phyloP scores from a whole-genome alignment of 371 early-diverging fungal species.

The Mucor lusitanicus region DNA sequence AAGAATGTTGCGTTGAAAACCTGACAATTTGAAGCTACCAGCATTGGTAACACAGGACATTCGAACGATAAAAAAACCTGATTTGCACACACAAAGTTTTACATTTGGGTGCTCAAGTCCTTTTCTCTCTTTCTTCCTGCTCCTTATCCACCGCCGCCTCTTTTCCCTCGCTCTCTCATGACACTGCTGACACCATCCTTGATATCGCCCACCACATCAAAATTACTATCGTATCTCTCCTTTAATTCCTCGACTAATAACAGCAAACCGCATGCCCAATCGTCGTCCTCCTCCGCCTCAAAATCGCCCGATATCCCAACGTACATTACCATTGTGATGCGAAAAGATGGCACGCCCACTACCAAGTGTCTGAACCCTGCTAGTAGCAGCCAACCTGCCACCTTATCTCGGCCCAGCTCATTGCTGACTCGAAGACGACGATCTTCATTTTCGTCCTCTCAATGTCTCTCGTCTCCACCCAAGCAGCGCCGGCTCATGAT shows the following conservation, averaged over 20 bases:
- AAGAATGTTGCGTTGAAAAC: background rate
- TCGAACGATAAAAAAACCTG: constrained; percentile 3
- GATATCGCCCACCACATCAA: constrained; percentile 20
- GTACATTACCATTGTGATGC: constrained; percentile 24
- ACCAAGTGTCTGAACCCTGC: constrained; percentile 17
- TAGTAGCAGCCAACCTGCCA: background rate
- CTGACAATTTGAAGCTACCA: background rate
- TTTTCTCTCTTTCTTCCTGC: background rate
- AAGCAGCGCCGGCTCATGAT: constrained; percentile 19
- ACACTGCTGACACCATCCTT: constrained; percentile 21
- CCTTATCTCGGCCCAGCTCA: background rate
- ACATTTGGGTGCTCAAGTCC: background rate
- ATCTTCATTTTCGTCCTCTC: constrained; percentile 11
- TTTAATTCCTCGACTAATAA: constrained; percentile 7
- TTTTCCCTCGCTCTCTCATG: constrained; percentile 6
- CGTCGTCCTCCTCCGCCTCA: background rate
- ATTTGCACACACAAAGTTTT: constrained; percentile 1
- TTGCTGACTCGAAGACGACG: constrained; percentile 13
- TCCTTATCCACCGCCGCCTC: background rate
- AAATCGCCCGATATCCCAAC: constrained; percentile 16
- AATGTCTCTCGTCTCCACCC: constrained; percentile 12
- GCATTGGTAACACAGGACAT: background rate
- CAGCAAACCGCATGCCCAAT: constrained; percentile 8
- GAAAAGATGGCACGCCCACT: constrained; percentile 28
- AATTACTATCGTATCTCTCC: constrained; percentile 22